Conservation (phyloP, 179 eudicot genomes). For the Actinidia arguta region DNA sequence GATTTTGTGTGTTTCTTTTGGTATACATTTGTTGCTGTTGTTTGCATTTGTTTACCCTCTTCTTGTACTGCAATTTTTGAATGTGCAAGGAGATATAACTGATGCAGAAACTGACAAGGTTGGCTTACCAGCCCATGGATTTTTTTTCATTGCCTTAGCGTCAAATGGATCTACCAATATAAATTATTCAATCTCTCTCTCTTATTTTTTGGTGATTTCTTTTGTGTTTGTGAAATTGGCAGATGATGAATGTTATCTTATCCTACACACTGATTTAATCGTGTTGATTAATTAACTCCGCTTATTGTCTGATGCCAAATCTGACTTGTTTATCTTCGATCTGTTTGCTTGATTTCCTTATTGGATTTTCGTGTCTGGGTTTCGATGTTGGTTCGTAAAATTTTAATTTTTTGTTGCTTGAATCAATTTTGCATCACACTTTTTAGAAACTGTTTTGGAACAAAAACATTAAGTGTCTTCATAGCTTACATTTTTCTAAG, state of each 20-base stretch:
- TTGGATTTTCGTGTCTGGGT: not conserved
- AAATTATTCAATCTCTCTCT: not conserved
- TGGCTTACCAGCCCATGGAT: slow-evolving; percentile 76
- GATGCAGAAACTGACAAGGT: slow-evolving; percentile 62
- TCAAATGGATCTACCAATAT: slow-evolving; percentile 69
- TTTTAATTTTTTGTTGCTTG: not conserved
- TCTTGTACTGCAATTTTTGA: slow-evolving; percentile 28
- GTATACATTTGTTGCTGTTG: no score
- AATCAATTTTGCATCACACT: no score
- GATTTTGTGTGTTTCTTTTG: no score
- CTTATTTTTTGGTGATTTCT: not conserved
- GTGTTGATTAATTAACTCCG: slow-evolving; percentile 60
- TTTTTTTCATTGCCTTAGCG: slow-evolving; percentile 53
- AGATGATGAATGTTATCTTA: slow-evolving; percentile 47
- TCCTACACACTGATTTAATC: slow-evolving; percentile 61
- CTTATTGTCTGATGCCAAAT: slow-evolving; percentile 67
- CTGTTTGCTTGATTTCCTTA: not conserved
- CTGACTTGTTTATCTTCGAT: not conserved
- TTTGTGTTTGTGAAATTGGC: slow-evolving; percentile 20
- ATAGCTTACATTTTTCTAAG: no score
- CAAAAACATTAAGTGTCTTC: no score
- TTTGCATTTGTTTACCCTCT: slow-evolving; percentile 79
- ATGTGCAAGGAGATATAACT: slow-evolving; percentile 59
- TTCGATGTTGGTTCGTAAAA: not conserved
- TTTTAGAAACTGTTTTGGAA: no score